These are phyloP conservation scores for Metarhizium guizhouense DNA, from an alignment of 2,329 filamentous ascomycete genomes.

Conservation along the genomic window DNA sequence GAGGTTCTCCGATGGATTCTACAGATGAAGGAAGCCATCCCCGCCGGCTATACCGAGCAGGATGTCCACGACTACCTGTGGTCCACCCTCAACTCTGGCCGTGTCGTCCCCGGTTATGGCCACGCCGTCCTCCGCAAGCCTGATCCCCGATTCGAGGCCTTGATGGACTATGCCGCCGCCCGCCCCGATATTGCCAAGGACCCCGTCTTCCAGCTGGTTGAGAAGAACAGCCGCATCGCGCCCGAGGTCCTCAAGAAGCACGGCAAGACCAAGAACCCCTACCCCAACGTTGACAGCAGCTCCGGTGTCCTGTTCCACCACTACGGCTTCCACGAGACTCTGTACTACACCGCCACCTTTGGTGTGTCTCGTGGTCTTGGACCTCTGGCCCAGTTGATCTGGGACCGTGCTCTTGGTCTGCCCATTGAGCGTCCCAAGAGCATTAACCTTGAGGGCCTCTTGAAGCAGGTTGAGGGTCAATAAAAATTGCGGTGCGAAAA, in stretches of 20 bases:
- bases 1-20: slow-evolving; percentile 96
- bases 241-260: slow-evolving; percentile 87
- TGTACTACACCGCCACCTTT: slow-evolving; percentile 81
- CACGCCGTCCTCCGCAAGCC: slow-evolving; percentile 95
- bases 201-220: slow-evolving; percentile 88
- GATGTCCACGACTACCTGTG: slow-evolving; percentile 88
- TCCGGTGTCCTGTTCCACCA: slow-evolving; percentile 96
- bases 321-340: slow-evolving; percentile 93
- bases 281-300: slow-evolving; percentile 90
- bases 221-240: slow-evolving; percentile 86
- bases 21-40: slow-evolving; percentile 88
- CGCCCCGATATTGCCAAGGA: slow-evolving; percentile 78
- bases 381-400: slow-evolving; percentile 87
- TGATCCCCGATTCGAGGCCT: slow-evolving; percentile 88
- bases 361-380: slow-evolving; percentile 66
- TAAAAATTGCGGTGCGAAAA: slow-evolving; percentile 12
- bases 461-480: slow-evolving; percentile 53
- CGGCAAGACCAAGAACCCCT: slow-evolving; percentile 97
- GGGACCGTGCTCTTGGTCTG: slow-evolving; percentile 87
- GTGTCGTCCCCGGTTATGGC: slow-evolving; percentile 90
- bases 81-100: slow-evolving; percentile 85
- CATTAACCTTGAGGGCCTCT: slow-evolving; percentile 81
- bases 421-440: slow-evolving; percentile 98
- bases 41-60: slow-evolving; percentile 64
- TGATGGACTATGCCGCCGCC: slow-evolving; percentile 89